phyloP scores from a whole-genome alignment of 345 rosid species.

The Raphanus raphanistrum region DNA sequence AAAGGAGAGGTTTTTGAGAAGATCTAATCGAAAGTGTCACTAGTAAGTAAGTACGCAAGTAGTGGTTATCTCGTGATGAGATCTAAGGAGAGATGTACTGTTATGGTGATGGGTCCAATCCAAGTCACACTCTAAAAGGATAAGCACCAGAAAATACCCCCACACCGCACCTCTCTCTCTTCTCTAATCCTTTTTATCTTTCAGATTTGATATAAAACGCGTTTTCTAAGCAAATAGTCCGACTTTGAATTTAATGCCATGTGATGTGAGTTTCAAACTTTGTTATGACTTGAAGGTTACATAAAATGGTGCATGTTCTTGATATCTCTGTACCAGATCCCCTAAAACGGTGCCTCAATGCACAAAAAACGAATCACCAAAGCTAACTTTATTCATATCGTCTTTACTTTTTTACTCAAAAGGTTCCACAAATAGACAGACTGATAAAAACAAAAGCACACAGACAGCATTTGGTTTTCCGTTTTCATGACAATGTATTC shows the following conservation, averaged over 20 bases:
- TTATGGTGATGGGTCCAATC: constrained; percentile 36
- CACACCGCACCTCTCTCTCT: not conserved
- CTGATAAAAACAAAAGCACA: not conserved
- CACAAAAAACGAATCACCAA: constrained; percentile 17
- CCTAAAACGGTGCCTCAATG: constrained; percentile 3
- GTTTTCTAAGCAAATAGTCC: not conserved
- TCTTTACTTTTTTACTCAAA: not conserved
- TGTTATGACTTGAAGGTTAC: constrained; percentile 36
- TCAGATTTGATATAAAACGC: constrained; percentile 3
- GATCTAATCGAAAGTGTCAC: constrained; percentile 16
- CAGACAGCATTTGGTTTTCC: not conserved
- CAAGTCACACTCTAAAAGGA: constrained; percentile 25
- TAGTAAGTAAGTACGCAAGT: not conserved
- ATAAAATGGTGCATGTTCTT: constrained; percentile 27
- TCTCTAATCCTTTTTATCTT: not conserved
- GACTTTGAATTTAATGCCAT: constrained; percentile 1
- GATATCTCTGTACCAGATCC: constrained; percentile 3
- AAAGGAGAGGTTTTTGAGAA: constrained; percentile 19
- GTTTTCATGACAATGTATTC: not conserved
- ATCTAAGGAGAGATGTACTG: constrained; percentile 26
- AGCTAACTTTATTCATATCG: constrained; percentile 15
- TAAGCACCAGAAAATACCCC: constrained; percentile 18
- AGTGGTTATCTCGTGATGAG: constrained; percentile 7
- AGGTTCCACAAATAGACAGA: constrained; percentile 9
- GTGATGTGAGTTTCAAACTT: constrained; percentile 34